Base-by-base conservation (phyloP, 2,329 filamentous ascomycete species). In the Colletotrichum lindemuthianum region DNA sequence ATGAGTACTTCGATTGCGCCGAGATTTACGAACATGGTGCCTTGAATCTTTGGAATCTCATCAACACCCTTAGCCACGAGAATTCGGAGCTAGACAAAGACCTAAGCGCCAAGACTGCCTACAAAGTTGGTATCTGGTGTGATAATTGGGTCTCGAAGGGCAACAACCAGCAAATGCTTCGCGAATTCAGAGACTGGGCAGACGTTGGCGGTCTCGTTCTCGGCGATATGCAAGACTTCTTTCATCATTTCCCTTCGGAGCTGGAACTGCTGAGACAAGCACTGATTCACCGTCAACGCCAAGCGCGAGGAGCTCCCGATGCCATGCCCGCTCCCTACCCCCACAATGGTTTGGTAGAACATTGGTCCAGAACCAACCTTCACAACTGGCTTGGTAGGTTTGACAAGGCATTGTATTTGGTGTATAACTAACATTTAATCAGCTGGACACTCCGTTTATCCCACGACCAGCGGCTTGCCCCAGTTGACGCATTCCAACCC, bases 11-110 rank as follows among this genome's bases (percentile, higher is more conserved):
- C 51, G 83, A 86, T 66, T 75, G 77, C 1, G 63, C 71, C 9
- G 83, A 86, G 53, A 72, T 86, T 34, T 86, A 82, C 70, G 51
- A 75, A 40, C 73, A 78, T 11, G 84, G 84, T 8, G 79, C 79
- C 0, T 72, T 79, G 65, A 86, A 86, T 65, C 72, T 85, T 11
- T 83, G 78, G 78, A 80, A 79, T 33, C 74, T 85, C 39, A 68
- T 83, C 48, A 75, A 78, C 36, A 75, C 76, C 8, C 70, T 84
- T 2, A 71, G 69, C 44, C 73, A 75, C 13, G 80, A 83, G 69
- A 84, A 82, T 34, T 60, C 70, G 40, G 70, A 73, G 11, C 74
- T 80, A 39, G 58, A 70, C 12, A 56, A 64, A 2, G 73, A 75
- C 16, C 34, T 76, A 34, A 52, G 60, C 43, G 69, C 71, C 41